Evolutionary conservation across 2,329 filamentous ascomycete genomes (phyloP).

Genomic region (Raffaelea albimanens): DNA sequence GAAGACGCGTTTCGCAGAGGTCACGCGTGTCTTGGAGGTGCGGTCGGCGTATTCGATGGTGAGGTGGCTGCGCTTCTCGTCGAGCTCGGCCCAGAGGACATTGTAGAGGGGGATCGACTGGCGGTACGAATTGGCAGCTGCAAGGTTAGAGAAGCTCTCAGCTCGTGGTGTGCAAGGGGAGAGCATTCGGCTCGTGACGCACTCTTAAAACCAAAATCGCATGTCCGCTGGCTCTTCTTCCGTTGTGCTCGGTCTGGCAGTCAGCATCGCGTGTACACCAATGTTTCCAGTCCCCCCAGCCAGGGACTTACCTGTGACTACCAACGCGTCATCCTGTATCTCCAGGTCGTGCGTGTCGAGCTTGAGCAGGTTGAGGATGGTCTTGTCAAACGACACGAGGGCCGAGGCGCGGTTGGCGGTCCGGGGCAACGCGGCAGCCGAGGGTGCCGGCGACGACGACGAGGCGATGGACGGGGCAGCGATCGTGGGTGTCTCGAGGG

Average conservation of each 20-base stretch:
- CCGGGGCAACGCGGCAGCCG: slow-evolving; percentile 1
- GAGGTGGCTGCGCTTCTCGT: slow-evolving; percentile 41
- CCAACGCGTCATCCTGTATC: slow-evolving; percentile 10
- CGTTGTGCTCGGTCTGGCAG: slow-evolving; percentile 11
- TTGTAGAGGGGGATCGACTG: slow-evolving; percentile 64
- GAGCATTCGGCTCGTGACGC: neutral
- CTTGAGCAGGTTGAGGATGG: slow-evolving; percentile 13
- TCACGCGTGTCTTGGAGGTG: slow-evolving; percentile 48
- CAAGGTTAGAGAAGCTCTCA: neutral
- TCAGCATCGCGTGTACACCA: neutral
- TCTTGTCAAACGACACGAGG: slow-evolving; percentile 15
- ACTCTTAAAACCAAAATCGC: slow-evolving; percentile 6
- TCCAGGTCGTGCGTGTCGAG: slow-evolving; percentile 14
- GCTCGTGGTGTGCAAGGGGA: neutral
- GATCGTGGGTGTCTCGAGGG: too few species aligned
- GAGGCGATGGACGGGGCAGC: neutral
- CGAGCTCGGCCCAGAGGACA: slow-evolving; percentile 67
- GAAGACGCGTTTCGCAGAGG: slow-evolving; percentile 36
- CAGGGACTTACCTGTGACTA: slow-evolving; percentile 8
- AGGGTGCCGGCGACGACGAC: neutral
- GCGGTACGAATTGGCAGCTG: slow-evolving; percentile 2
- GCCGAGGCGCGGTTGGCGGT: slow-evolving; percentile 7
- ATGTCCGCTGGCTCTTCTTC: slow-evolving; percentile 13
- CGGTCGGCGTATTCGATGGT: slow-evolving; percentile 64
- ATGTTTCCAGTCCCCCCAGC: neutral